These are phyloP conservation scores for Rhypophila decipiens DNA, from an alignment of 495 filamentous ascomycete species.

Conservation along the genomic window DNA sequence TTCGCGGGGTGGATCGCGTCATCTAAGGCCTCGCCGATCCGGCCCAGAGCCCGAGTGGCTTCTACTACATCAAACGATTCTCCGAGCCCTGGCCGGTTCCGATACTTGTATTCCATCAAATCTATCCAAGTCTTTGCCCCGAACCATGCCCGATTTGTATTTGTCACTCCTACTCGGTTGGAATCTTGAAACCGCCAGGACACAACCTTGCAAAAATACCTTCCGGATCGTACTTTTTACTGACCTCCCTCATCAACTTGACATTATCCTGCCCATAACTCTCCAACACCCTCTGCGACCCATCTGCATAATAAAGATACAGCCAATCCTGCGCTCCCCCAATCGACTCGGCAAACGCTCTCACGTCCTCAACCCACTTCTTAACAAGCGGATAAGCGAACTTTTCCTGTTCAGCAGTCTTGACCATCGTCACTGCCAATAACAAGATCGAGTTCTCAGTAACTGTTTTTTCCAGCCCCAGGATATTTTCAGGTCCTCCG, in stretches of 20 bases:
- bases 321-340: constrained; percentile 19
- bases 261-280: constrained; percentile 46
- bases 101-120: too few species aligned
- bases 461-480: constrained; percentile 42
- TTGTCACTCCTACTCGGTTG: too few species aligned
- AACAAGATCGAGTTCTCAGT: constrained; percentile 22
- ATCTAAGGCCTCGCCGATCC: too few species aligned
- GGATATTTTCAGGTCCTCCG: constrained; percentile 48
- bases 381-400: constrained; percentile 9
- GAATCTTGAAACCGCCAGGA: constrained; percentile 30
- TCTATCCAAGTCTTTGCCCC: too few species aligned
- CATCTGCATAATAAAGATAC: constrained; percentile 37
- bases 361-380: constrained; percentile 7
- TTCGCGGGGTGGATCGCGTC: too few species aligned
- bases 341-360: constrained; percentile 9
- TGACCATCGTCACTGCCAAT: constrained; percentile 7
- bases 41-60: too few species aligned
- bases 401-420: constrained; percentile 16
- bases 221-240: constrained; percentile 43
- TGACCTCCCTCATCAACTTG: constrained; percentile 25
- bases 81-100: too few species aligned
- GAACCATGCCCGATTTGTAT: too few species aligned
- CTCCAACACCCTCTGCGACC: constrained; percentile 34
- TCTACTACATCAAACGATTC: too few species aligned
- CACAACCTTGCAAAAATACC: constrained; percentile 44